Evolutionary conservation across 495 filamentous ascomycete species (phyloP).

Genomic region (Viridothelium virens): DNA sequence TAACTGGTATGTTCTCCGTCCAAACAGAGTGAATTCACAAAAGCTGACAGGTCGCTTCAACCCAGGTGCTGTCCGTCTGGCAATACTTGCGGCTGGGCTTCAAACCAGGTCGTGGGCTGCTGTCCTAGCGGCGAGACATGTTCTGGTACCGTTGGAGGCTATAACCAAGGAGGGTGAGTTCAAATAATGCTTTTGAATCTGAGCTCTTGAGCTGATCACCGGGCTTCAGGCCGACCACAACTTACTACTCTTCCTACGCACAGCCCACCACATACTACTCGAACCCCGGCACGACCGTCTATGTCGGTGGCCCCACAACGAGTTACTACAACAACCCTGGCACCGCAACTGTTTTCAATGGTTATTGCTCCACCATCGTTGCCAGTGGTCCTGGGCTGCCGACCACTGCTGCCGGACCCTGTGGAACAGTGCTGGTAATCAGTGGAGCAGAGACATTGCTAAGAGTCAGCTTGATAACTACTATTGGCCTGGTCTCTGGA

Average conservation of each 20-base stretch:
- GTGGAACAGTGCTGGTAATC: slow-evolving; percentile 23
- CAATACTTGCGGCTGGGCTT: slow-evolving; percentile 28
- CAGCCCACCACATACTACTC: slow-evolving; percentile 10
- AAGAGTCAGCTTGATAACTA: not conserved
- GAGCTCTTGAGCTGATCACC: too few relatives aligned
- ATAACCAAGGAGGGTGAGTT: slow-evolving; percentile 8
- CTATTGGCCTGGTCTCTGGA: not conserved
- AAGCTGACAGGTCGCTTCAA: not conserved
- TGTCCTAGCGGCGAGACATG: slow-evolving; percentile 32
- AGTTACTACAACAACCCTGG: slow-evolving; percentile 13
- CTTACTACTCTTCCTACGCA: not conserved
- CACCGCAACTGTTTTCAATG: slow-evolving; percentile 14
- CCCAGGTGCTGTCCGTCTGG: slow-evolving; percentile 33
- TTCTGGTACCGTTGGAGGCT: slow-evolving; percentile 18
- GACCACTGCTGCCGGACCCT: slow-evolving; percentile 18
- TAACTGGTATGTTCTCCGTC: slow-evolving; percentile 27
- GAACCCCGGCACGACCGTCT: slow-evolving; percentile 12
- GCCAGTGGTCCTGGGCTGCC: slow-evolving; percentile 23
- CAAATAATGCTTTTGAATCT: not conserved
- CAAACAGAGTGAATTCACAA: not conserved
- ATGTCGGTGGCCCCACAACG: slow-evolving; percentile 8
- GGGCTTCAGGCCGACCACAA: slow-evolving; percentile 6
- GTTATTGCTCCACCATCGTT: slow-evolving; percentile 22
- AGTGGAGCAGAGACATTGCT: not conserved
- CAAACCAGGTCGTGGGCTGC: slow-evolving; percentile 30